phyloP scores from a whole-genome alignment of 2,329 filamentous ascomycete species.

The Arthrinium puccinioides region DNA sequence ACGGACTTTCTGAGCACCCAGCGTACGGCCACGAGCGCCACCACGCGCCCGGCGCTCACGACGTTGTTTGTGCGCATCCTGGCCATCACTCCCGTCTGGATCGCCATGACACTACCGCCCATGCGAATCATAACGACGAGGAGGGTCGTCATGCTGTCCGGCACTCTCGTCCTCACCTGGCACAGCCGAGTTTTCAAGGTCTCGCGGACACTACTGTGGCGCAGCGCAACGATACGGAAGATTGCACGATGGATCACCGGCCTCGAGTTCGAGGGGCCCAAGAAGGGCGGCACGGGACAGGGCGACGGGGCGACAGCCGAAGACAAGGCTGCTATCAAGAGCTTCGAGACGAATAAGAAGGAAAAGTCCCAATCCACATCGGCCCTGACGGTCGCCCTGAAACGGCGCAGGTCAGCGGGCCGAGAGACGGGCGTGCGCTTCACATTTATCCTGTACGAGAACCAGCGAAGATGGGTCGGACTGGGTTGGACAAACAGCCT shows the following conservation, averaged over 20 bases:
- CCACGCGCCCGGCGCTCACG: conserved; percentile 81
- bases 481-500: conserved; percentile 91
- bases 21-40: conserved; percentile 82
- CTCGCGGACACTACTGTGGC: conserved; percentile 81
- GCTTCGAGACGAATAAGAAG: conserved; percentile 24
- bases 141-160: conserved; percentile 75
- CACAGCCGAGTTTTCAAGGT: conserved; percentile 84
- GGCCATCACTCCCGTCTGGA: conserved; percentile 83
- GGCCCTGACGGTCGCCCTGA: conserved; percentile 23
- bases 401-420: conserved; percentile 29
- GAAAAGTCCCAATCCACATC: conserved; percentile 24
- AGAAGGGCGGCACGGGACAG: too few relatives aligned
- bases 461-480: conserved; percentile 90
- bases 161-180: conserved; percentile 84
- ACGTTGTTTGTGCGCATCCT: conserved; percentile 84
- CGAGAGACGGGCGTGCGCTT: conserved; percentile 80
- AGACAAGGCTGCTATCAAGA: conserved; percentile 19
- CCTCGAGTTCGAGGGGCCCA: conserved; percentile 57
- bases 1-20: conserved; percentile 93
- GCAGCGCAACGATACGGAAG: conserved; percentile 67
- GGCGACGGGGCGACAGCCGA: too few relatives aligned
- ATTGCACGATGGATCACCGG: conserved; percentile 71
- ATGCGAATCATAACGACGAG: conserved; percentile 80
- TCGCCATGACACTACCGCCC: conserved; percentile 73
- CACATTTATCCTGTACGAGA: conserved; percentile 94